Conservation (phyloP, 78 protist genomes). For the Kipferlia bialata region DNA sequence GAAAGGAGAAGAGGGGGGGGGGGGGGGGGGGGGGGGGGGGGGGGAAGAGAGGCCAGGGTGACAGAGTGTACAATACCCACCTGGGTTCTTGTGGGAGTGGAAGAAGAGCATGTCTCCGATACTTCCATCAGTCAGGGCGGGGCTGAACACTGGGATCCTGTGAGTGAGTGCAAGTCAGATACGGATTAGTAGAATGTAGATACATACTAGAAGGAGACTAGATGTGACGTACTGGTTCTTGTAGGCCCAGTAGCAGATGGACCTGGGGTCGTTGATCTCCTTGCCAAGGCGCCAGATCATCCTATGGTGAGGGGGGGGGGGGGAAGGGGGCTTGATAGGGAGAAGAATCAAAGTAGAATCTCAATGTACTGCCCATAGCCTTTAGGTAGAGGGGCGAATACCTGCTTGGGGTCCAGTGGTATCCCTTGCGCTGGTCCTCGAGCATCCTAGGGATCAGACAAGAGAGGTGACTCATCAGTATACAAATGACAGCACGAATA, state of each 20-base stretch:
- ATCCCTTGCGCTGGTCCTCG: constrained; percentile 24
- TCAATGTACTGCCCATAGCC: no score
- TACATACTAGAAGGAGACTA: not conserved
- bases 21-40: no score
- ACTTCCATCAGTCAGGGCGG: constrained; percentile 95
- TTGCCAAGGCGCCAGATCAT: constrained; percentile 83
- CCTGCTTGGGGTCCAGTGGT: constrained; percentile 8
- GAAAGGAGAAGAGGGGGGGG: no score
- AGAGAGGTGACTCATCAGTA: no score
- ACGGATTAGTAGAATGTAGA: not conserved
- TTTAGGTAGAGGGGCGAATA: no score
- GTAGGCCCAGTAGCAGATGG: constrained; percentile 85
- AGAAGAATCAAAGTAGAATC: no score
- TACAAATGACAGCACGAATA: no score
- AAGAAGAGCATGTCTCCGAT: constrained; percentile 97
- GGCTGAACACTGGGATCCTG: constrained; percentile 94
- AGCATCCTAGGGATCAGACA: constrained; percentile 24
- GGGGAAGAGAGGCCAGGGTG: no score
- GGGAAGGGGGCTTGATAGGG: constrained; percentile 79
- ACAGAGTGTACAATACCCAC: no score
- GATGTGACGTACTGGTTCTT: no score
- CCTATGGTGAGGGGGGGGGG: no score
- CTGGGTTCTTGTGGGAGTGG: constrained; percentile 69
- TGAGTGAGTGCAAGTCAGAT: no score
- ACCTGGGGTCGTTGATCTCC: constrained; percentile 66